These are phyloP conservation scores for Cladosporium sp. DNA, from an alignment of 2,329 filamentous ascomycete species.

Conservation along the genomic window DNA sequence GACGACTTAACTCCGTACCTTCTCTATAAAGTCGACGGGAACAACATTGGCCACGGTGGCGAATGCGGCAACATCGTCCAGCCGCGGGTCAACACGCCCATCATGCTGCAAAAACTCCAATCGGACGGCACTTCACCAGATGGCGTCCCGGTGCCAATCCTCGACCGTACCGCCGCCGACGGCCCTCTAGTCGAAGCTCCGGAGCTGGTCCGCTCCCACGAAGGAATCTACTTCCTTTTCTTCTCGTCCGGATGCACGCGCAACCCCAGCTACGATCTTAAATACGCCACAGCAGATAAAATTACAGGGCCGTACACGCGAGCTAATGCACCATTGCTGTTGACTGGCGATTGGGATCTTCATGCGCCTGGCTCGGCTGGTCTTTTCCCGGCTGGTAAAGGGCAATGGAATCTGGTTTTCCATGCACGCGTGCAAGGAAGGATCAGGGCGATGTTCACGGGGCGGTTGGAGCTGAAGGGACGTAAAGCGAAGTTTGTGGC, in stretches of 20 bases:
- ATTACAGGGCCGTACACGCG: conserved; percentile 38
- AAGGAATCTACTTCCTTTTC: conserved; percentile 41
- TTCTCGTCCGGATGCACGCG: conserved; percentile 41
- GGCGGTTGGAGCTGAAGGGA: conserved; percentile 33
- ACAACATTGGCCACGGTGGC: conserved; percentile 37
- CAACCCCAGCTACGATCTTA: conserved; percentile 35
- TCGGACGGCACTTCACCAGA: conserved; percentile 34
- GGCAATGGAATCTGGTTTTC: conserved; percentile 35
- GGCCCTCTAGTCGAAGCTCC: conserved; percentile 42
- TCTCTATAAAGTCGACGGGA: conserved; percentile 41
- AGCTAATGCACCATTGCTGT: conserved; percentile 30
- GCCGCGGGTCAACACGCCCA: conserved; percentile 34
- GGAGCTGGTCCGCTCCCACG: conserved; percentile 31
- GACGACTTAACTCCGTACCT: conserved; percentile 34
- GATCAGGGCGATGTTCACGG: conserved; percentile 39
- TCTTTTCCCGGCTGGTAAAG: conserved; percentile 29
- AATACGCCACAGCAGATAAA: conserved; percentile 36
- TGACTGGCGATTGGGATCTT: conserved; percentile 36
- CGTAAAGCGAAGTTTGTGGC: conserved; percentile 26
- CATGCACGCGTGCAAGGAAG: conserved; percentile 37
- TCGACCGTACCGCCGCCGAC: conserved; percentile 34
- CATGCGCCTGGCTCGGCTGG: conserved; percentile 37
- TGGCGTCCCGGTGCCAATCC: conserved; percentile 31
- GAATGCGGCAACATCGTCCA: conserved; percentile 35
- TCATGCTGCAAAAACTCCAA: conserved; percentile 39